Base-by-base conservation (phyloP, 2,329 filamentous ascomycete species). In the Sporothrix dimorphospora region DNA sequence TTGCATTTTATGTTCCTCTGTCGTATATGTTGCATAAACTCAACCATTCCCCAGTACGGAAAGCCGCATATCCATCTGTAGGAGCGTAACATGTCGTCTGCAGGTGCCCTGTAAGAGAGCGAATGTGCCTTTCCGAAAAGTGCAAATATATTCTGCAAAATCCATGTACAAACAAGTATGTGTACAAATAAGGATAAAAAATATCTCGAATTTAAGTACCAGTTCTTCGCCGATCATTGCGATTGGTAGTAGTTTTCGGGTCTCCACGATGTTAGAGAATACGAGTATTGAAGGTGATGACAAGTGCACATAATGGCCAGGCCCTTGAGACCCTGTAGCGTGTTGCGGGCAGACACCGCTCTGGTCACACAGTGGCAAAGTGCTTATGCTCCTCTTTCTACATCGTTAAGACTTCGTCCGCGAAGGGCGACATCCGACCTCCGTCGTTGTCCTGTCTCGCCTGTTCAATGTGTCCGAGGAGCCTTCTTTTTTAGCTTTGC, bases 61-160 rank as follows among this genome's bases (percentile, higher is more conserved):
- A 67, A 67, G 24, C 42, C 24, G 65, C 65, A 68, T 66, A 66
- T 49, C 61, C 24, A 66, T 30, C 38, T 27, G 59, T 38, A 65
- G 21, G 38, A 42, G 38, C 27, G 24, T 42, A 51, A 42, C 42
- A 51, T 24, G n/a, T 47, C 24, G 11, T n/a, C 63, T 47, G 63
- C 42, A 51, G 63, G 42, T 8, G n/a, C 27, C 59, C 59, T 65
- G 38, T 38, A 42, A 63, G 57, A 34, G 57, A 63, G 19, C 24
- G n/a, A 24, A 9, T 16, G 8, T 57, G 53, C 27, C 6, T 34
- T 24, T 53, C 24, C 21, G n/a, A 53, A n/a, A 24, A 53, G n/a
- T 34, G 30, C 30, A 34, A 34, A 34, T 34, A 34, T 34, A 34
- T 34, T 34, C 30, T 34, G 30, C 30, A 34, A 3, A 34, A 34